These are phyloP conservation scores for Nidularia sp. DNA, from an alignment of 768 basidiomycete genomes.

Conservation along the genomic window DNA sequence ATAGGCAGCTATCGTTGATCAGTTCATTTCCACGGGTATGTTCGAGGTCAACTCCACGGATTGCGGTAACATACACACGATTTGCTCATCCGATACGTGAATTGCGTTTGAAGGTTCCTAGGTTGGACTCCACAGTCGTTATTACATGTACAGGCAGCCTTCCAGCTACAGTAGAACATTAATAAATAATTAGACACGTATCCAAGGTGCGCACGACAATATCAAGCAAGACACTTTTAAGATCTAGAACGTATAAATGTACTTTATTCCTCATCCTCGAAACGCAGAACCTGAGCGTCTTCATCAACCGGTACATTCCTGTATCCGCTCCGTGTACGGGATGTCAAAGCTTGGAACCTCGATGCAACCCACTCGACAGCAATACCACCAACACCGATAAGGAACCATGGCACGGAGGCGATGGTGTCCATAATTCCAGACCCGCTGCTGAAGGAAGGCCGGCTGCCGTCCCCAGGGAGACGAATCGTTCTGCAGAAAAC, in stretches of 20 bases:
- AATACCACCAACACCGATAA: slow-evolving; percentile 74
- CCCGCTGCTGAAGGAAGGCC: slow-evolving; percentile 26
- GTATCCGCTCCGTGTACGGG: slow-evolving; percentile 56
- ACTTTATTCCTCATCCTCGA: slow-evolving; percentile 68
- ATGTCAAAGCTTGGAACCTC: slow-evolving; percentile 33
- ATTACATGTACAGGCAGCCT: too few species aligned
- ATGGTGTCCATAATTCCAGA: slow-evolving; percentile 63
- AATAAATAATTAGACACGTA: background rate
- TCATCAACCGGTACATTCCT: slow-evolving; percentile 80
- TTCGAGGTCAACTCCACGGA: too few species aligned
- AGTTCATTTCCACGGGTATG: too few species aligned
- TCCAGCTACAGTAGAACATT: too few species aligned
- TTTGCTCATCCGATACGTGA: too few species aligned
- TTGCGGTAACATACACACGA: too few species aligned
- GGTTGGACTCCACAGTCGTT: too few species aligned
- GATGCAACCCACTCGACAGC: slow-evolving; percentile 65
- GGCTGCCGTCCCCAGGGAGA: slow-evolving; percentile 53
- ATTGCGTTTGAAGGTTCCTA: too few species aligned
- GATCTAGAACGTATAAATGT: background rate
- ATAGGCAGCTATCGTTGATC: too few species aligned
- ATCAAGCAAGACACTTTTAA: background rate
- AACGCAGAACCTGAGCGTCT: slow-evolving; percentile 81
- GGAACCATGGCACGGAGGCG: slow-evolving; percentile 87
- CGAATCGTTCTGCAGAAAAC: slow-evolving; percentile 60
- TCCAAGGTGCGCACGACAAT: background rate